phyloP scores from a whole-genome alignment of 768 basidiomycete genomes.

The Podaxis rugospora region DNA sequence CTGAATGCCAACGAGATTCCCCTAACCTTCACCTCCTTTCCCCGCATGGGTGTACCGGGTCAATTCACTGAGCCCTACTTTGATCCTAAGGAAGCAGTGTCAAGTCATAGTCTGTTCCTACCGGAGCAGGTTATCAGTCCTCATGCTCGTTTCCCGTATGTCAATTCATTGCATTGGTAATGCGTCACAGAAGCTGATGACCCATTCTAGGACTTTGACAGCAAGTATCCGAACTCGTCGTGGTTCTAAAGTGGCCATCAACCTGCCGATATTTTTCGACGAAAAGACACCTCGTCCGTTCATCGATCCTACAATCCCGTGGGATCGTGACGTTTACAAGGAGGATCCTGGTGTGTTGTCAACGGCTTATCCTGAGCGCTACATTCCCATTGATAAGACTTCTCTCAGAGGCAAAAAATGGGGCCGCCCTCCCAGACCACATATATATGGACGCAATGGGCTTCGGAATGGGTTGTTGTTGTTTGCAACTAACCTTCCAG shows the following conservation, averaged over 20 bases:
- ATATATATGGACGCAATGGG: constrained; percentile 99
- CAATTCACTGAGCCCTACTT: constrained; percentile 90
- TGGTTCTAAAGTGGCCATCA: constrained; percentile 93
- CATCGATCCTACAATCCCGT: constrained; percentile 89
- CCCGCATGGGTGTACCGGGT: constrained; percentile 83
- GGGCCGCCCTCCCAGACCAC: constrained; percentile 85
- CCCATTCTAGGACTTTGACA: constrained; percentile 75
- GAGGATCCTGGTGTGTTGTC: constrained; percentile 71
- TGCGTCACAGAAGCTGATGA: constrained; percentile 2
- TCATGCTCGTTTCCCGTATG: constrained; percentile 96
- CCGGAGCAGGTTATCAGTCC: constrained; percentile 96
- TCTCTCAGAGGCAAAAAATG: constrained; percentile 74
- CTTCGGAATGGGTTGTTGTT: constrained; percentile 99
- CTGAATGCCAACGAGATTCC: constrained; percentile 86
- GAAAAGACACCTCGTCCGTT: constrained; percentile 84
- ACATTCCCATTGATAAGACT: constrained; percentile 1
- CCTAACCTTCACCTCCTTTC: constrained; percentile 92
- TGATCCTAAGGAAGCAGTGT: constrained; percentile 68
- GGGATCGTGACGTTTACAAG: constrained; percentile 75
- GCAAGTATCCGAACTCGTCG: constrained; percentile 90
- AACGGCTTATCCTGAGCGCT: neutral
- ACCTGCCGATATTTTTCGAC: constrained; percentile 91
- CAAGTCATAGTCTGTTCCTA: constrained; percentile 91
- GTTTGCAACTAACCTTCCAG: constrained; percentile 96
- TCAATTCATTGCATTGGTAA: constrained; percentile 19